Base-by-base conservation (phyloP, 768 basidiomycete genomes). In the Goffeauzyma gilvescens region DNA sequence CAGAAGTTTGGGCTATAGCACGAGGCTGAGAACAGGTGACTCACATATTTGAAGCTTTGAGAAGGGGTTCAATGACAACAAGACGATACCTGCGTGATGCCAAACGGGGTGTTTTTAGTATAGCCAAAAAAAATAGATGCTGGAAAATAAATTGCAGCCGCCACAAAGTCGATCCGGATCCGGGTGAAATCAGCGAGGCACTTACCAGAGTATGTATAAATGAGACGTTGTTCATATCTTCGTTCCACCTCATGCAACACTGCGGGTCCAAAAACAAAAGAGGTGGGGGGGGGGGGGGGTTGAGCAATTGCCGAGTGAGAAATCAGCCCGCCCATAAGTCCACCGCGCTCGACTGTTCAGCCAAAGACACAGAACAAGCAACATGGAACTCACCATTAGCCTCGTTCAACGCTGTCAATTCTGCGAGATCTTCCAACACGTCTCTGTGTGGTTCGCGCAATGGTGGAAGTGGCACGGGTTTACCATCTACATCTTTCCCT, bases 171-270 rank as follows among this genome's bases (percentile, higher is more conserved):
- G 10, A 4, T 24, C 24, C 14, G 14, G 15, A 24, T 3, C 15
- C 7, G n/a, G 12, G 30, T 8, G 3, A 10, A 7, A 42, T 55
- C 39, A 18, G 55, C 59, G 52, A 98, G 75, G 48, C 96, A 90
- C 52, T 96, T 98, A 54, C 93, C 93, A 50, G 84, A 89, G 68
- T 96, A 98, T 24, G 93, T 96, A 60, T 96, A 98, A 55, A 96
- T 96, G 61, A 83, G 84, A 64, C 90, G 90, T 53, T 87, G 81
- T 25, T 79, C 82, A 68, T 98, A 98, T 55, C 90, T 81, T 65
- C 89, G 89, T 27, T 81, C 78, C 54, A 98, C 95, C 33, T 90
- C 90, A 60, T 98, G 89, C 21, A 98, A 72, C 23, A 98, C 90
- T 90, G 53, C 8, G 18, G 17, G 26, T 8, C 4, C 4, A 8